These are phyloP conservation scores for Pulveroboletus sp. DNA, from an alignment of 768 basidiomycete genomes.

Conservation along the genomic window DNA sequence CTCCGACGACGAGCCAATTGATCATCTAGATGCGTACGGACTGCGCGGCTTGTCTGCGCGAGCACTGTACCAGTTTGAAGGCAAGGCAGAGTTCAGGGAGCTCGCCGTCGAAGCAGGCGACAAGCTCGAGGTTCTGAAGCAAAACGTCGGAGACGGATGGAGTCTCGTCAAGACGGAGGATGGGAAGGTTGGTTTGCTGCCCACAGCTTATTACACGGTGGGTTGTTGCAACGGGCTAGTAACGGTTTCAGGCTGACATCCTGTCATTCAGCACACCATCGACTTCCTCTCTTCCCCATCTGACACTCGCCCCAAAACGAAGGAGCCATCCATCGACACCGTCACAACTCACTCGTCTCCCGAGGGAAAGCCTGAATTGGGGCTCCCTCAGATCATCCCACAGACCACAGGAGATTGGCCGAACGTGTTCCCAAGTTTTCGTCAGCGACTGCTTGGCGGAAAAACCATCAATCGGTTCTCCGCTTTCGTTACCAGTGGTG, in stretches of 20 bases:
- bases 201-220: conserved; percentile 72
- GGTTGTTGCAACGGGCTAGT: conserved; percentile 18
- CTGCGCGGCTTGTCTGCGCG: conserved; percentile 52
- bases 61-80: conserved; percentile 72
- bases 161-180: conserved; percentile 60
- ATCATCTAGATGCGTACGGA: conserved; percentile 32
- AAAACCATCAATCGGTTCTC: conserved; percentile 84
- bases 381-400: conserved; percentile 46
- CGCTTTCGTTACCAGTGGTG: conserved; percentile 81
- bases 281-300: conserved; percentile 55
- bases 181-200: conserved; percentile 69
- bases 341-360: conserved; percentile 49
- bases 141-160: conserved; percentile 77
- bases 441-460: conserved; percentile 69
- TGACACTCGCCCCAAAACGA: conserved; percentile 20
- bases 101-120: conserved; percentile 68
- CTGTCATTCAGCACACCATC: conserved; percentile 54
- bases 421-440: conserved; percentile 60
- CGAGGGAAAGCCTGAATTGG: conserved; percentile 18
- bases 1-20: conserved; percentile 51
- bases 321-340: conserved; percentile 42
- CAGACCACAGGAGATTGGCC: conserved; percentile 72
- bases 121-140: conserved; percentile 65
- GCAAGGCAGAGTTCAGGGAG: conserved; percentile 73
- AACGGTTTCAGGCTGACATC: background rate